These are phyloP conservation scores for Aspergillus sclerotialis DNA, from an alignment of 2,329 filamentous ascomycete genomes.

Conservation along the genomic window DNA sequence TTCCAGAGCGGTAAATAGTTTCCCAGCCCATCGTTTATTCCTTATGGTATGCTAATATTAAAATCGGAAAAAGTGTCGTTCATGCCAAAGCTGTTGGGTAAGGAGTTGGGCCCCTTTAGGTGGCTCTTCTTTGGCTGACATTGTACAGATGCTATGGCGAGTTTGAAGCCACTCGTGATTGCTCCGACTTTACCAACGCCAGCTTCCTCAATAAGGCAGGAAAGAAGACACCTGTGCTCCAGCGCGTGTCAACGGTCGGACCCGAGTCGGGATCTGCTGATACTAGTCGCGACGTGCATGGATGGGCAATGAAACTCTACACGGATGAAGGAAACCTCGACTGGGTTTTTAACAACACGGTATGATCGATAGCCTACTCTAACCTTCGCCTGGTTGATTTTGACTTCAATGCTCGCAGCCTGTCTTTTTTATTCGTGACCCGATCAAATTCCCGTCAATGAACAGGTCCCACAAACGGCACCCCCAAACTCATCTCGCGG, in stretches of 20 bases:
- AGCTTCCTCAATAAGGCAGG: constrained; percentile 49
- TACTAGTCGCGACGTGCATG: constrained; percentile 42
- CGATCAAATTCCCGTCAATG: constrained; percentile 63
- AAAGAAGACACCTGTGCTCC: constrained; percentile 46
- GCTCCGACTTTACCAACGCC: constrained; percentile 50
- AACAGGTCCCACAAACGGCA: constrained; percentile 66
- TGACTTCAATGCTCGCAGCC: too few species aligned
- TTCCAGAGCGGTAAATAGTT: constrained; percentile 45
- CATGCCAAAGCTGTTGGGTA: constrained; percentile 18
- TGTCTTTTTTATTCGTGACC: constrained; percentile 63
- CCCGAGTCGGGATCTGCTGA: constrained; percentile 42
- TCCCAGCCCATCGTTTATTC: too few species aligned
- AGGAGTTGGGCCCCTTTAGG: too few species aligned
- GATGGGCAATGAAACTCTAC: constrained; percentile 44
- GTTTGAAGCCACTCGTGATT: constrained; percentile 55
- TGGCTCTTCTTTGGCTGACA: too few species aligned
- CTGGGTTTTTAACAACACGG: constrained; percentile 34
- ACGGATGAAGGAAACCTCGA: constrained; percentile 47
- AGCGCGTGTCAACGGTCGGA: constrained; percentile 42
- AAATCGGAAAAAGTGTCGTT: constrained; percentile 13
- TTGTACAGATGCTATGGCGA: too few species aligned
- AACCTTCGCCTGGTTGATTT: too few species aligned
- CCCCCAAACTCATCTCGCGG: constrained; percentile 16
- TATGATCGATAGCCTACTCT: too few species aligned
- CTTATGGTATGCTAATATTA: too few species aligned